Evolutionary conservation across 495 filamentous ascomycete genomes (phyloP), one percentile per base, ranked within the genome.

Genomic region (Trichoderma orchidacearum): DNA sequence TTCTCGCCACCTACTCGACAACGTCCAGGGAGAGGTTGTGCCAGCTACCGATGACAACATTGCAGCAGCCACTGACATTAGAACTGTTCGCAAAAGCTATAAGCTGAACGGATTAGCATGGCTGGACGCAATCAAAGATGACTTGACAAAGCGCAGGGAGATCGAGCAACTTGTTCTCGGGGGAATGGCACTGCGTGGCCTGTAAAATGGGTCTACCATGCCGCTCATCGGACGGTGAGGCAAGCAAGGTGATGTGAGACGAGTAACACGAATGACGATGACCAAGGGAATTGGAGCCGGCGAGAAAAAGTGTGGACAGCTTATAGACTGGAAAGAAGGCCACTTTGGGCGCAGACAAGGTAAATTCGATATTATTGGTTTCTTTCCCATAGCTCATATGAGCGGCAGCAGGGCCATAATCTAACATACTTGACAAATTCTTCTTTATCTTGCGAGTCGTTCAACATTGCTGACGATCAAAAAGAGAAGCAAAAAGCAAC

Each of bases 41-140:
- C 69, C 77, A 0, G 82, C 95, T 58, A 76, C 81, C 12, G 85
- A 96, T 60, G 78, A 72, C 29, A 71, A 68, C 23, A 58, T 96
- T 2, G 66, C 68, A 1, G 62, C 64, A 21, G 66, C 81, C 32
- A 78, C 80, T 1, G 89, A 96, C 68, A 66, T 85, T 63, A 69
- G 65, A 25, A 85, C 82, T 59, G 80, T 96, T 30, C 80, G 79
- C 66, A 96, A 92, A 71, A 77, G 85, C 30, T 96, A 97, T 66
- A 91, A 90, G 64, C 65, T 96, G 38, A 84, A 83, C 51, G 72
- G 71, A 13, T 61, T 75, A 48, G 69, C 74, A 31, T 74, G 71
- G 38, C 62, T 73, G 1, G 69, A 70, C 27, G 60, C 55, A 30
- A 53, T 68, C 7, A 62, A 62, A 55, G 70, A 73, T 45, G 62